Conservation (phyloP, 2,329 filamentous ascomycete genomes). For the Fusarium sp. region DNA sequence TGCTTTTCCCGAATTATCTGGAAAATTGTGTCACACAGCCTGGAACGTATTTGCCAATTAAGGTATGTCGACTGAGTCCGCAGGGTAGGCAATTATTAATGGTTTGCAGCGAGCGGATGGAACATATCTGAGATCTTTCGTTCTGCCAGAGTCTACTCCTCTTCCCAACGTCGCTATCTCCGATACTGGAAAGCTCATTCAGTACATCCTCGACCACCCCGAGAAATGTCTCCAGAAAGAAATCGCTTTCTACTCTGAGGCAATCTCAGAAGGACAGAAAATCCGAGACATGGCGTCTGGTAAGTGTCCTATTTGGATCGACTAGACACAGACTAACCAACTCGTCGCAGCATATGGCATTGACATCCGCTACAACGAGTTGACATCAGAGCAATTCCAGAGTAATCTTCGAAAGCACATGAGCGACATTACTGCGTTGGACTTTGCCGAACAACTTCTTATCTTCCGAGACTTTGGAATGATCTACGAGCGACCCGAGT, state of each 20-base stretch:
- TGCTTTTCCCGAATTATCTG: conserved; percentile 14
- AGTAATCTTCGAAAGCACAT: background rate
- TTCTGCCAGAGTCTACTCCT: background rate
- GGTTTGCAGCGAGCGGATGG: background rate
- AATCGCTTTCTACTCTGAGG: conserved; percentile 1
- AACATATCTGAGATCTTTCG: conserved; percentile 4
- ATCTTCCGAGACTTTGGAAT: conserved; percentile 10
- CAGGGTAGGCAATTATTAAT: accelerated
- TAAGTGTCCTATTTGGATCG: accelerated
- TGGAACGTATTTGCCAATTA: background rate
- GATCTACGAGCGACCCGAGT: background rate
- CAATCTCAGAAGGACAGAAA: background rate
- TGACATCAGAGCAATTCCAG: background rate
- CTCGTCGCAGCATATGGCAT: background rate
- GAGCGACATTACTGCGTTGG: background rate
- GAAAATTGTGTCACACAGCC: conserved; percentile 8
- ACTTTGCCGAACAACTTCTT: conserved; percentile 5
- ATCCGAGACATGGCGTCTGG: background rate
- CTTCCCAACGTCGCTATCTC: conserved; percentile 5
- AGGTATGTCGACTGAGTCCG: background rate
- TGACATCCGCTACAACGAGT: background rate
- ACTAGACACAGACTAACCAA: accelerated
- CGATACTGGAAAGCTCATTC: background rate
- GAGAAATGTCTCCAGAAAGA: background rate
- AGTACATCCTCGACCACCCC: conserved; percentile 1